Evolutionary conservation across 1,284 basidiomycete species (phyloP), one percentile per base, ranked within the genome.

Genomic region (Puccinia polysora): DNA sequence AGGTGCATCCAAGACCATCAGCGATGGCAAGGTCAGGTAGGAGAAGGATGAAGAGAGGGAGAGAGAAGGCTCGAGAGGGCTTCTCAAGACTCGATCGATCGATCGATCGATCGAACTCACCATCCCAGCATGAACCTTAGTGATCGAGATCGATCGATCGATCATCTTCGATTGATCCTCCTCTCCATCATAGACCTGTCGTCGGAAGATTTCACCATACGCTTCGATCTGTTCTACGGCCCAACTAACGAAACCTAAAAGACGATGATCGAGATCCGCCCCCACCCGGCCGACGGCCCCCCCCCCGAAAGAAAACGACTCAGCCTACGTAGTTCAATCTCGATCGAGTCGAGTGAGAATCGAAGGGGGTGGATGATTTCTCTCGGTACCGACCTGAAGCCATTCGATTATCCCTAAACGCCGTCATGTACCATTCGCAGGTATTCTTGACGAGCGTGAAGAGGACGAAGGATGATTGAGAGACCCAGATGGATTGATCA

Each of bases 371-470:
- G 28, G 15, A 38, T n/a, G n/a, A n/a, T n/a, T n/a, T n/a, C n/a
- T n/a, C n/a, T n/a, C n/a, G n/a, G 8, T 12, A 56, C 49, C 14
- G n/a, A 92, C 91, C 85, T 69, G 91, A 94, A 0, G 94, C 90
- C 77, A 93, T 91, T 74, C 90, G 87, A 78, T 93, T 92, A 80
- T 97, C 94, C 80, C 88, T 91, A 81, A 97, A 99, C 59, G 91
- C 94, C 0, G 88, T 88, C 78, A 97, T 84, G 80, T 92, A 99
- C 96, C 95, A 98, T 80, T 99, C 95, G 49, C 90, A 90, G 1
- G 94, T 97, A 78, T 98, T 90, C 79, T 92, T 93, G 80, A 95
- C 88, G 6, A 89, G 86, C 0, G 90, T 92, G 77, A 95, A 95
- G 74, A 88, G 85, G 0, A 95, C 88, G 65, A 91, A 84, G 0